phyloP scores from a whole-genome alignment of 2,329 filamentous ascomycete species.

The Byssothecium circinans region DNA sequence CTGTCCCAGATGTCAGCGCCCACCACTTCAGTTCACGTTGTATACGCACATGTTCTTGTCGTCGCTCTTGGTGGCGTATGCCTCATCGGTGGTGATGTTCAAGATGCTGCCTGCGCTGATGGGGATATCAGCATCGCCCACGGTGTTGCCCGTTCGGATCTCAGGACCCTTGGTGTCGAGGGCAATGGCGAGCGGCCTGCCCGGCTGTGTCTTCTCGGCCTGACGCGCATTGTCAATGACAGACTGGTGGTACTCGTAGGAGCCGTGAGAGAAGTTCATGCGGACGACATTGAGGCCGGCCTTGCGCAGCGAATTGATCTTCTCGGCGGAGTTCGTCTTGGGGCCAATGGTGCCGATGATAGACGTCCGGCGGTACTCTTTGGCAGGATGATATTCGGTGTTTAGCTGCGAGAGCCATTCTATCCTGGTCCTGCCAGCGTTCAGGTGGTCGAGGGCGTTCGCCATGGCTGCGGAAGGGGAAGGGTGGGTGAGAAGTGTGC shows the following conservation, averaged over 20 bases:
- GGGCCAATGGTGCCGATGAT: slow-evolving; percentile 99
- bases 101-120: slow-evolving; percentile 81
- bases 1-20: slow-evolving; percentile 48
- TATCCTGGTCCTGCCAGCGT: slow-evolving; percentile 68
- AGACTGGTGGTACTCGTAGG: slow-evolving; percentile 95
- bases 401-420: slow-evolving; percentile 78
- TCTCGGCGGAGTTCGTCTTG: slow-evolving; percentile 97
- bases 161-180: slow-evolving; percentile 84
- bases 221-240: slow-evolving; percentile 94
- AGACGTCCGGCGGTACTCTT: slow-evolving; percentile 92
- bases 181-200: slow-evolving; percentile 92
- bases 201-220: slow-evolving; percentile 75
- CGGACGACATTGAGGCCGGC: slow-evolving; percentile 96
- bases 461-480: slow-evolving; percentile 52
- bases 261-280: slow-evolving; percentile 99
- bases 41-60: slow-evolving; percentile 84
- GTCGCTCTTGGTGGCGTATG: slow-evolving; percentile 82
- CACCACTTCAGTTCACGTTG: neutral
- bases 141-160: slow-evolving; percentile 80
- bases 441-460: slow-evolving; percentile 77
- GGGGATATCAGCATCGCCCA: slow-evolving; percentile 71
- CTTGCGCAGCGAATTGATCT: slow-evolving; percentile 89
- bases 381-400: slow-evolving; percentile 82
- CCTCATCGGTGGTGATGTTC: slow-evolving; percentile 96
- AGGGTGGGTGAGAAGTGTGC: slow-evolving; percentile 7